These are phyloP conservation scores for Penicillium psychrofluorescens DNA, from an alignment of 495 filamentous ascomycete species.

Conservation along the genomic window DNA sequence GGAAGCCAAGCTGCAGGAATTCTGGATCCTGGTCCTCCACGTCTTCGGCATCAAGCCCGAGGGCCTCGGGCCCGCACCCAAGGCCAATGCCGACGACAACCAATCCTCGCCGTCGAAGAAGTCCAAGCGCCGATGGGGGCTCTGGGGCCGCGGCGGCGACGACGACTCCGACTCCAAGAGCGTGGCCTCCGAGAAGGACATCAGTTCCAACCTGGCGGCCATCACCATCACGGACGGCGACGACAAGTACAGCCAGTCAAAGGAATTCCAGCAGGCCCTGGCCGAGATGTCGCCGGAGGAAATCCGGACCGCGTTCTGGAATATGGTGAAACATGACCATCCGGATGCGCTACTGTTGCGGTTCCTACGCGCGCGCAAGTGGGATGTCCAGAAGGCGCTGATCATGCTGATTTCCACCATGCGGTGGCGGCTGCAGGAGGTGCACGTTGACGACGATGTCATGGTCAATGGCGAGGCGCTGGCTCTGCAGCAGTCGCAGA, in stretches of 20 bases:
- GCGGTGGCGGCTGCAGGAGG: constrained; percentile 70
- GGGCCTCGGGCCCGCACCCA: constrained; percentile 15
- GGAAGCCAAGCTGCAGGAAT: constrained; percentile 77
- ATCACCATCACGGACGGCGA: constrained; percentile 51
- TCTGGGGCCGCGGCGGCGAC: constrained; percentile 51
- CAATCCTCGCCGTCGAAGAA: constrained; percentile 49
- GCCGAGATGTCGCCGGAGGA: constrained; percentile 68
- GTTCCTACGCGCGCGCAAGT: constrained; percentile 81
- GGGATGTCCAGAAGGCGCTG: constrained; percentile 83
- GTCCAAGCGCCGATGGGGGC: constrained; percentile 53
- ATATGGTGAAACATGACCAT: constrained; percentile 92
- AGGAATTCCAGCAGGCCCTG: constrained; percentile 76
- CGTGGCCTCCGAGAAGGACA: constrained; percentile 21
- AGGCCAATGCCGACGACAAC: constrained; percentile 5
- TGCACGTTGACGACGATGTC: constrained; percentile 74
- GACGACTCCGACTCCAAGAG: constrained; percentile 45
- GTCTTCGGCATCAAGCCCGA: constrained; percentile 62
- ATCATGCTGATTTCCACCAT: constrained; percentile 82
- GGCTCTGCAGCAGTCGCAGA: constrained; percentile 47
- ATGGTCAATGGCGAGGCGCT: constrained; percentile 62
- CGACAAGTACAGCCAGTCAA: constrained; percentile 89
- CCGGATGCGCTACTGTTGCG: constrained; percentile 81
- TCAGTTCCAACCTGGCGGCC: constrained; percentile 21
- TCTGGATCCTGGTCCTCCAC: constrained; percentile 73
- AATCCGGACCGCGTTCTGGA: constrained; percentile 80